A percentile compares a stretch with the other conserved stretches of the same genome.
Evolutionary conservation across 148 eudicot species (phyloP).

Genomic region (Fagopyrum homotropicum): DNA sequence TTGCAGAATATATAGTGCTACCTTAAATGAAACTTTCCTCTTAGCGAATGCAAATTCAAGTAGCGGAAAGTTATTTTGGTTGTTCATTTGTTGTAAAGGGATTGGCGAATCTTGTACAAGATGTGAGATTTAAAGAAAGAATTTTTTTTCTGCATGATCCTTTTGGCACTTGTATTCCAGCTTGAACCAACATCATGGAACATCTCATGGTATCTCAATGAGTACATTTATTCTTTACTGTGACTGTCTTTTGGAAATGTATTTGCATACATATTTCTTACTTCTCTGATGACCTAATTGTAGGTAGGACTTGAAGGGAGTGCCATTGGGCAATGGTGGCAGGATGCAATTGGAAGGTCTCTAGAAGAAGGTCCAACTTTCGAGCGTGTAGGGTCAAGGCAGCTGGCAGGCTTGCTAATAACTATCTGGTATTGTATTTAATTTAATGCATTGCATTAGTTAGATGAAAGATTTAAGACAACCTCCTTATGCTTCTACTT

Average conservation of each 20-base stretch:
- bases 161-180: not conserved
- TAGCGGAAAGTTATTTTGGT: too few species aligned
- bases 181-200: not conserved
- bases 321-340: conserved; percentile 91
- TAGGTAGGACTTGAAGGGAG: conserved; percentile 99
- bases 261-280: not conserved
- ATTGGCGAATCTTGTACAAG: too few species aligned
- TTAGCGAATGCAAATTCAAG: too few species aligned
- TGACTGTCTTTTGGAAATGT: not conserved
- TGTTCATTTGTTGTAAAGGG: too few species aligned
- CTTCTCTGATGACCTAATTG: conserved; percentile 25
- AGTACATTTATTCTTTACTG: not conserved
- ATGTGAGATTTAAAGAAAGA: too few species aligned
- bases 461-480: not conserved
- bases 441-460: not conserved
- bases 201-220: not conserved
- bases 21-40: too few species aligned
- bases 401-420: conserved; percentile 83
- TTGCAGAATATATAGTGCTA: too few species aligned
- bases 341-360: conserved; percentile 80
- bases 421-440: conserved; percentile 64
- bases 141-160: not conserved
- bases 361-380: conserved; percentile 79
- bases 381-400: conserved; percentile 96
- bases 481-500: not conserved